Evolutionary conservation across 345 rosid species (phyloP), one percentile per base, ranked within the genome.

Genomic region (Chamaenerion angustifolium): DNA sequence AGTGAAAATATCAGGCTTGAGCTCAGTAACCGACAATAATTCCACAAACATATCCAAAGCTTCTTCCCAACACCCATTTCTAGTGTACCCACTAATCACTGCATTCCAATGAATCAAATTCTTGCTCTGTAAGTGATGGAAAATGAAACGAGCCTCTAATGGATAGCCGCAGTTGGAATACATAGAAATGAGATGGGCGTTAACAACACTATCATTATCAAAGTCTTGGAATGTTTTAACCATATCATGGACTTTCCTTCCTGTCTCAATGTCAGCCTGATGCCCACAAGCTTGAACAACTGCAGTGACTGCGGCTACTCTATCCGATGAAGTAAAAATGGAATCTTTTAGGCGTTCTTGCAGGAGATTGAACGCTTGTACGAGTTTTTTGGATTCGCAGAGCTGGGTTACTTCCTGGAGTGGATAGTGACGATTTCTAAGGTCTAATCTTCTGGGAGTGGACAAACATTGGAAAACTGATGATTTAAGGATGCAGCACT

Each of bases 91-190:
- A 58, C 85, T 83, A 54, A 83, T 52, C 55, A 80, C 48, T 42
- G 84, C 82, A 67, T 83, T 83, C 93, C 87, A 80, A 49, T 63
- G 74, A 46, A 79, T 73, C 70, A 80, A 66, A 67, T 80, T 80
- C 71, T 66, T 83, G 14, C 40, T 59, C 18, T 40, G 48, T 31
- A 77, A 62, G 37, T 48, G 41, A 62, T 80, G 77, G 43, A 83
- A 76, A 51, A 58, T 67, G 1, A 58, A 63, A 17, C 77, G 76
- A 42, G 82, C 75, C 48, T 75, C 87, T 47, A 43, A 35, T 13
- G 68, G 72, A 40, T 57, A 71, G 12, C 85, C 78, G 43, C 87
- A 83, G 62, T 64, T 37, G 1, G 81, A 61, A 55, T 77, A 83
- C 87, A 77, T 73, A 10, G 79, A 69, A 62, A 80, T 76, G 13